Base-by-base conservation (phyloP, 1,284 basidiomycete genomes). In the Vanrija sp. region DNA sequence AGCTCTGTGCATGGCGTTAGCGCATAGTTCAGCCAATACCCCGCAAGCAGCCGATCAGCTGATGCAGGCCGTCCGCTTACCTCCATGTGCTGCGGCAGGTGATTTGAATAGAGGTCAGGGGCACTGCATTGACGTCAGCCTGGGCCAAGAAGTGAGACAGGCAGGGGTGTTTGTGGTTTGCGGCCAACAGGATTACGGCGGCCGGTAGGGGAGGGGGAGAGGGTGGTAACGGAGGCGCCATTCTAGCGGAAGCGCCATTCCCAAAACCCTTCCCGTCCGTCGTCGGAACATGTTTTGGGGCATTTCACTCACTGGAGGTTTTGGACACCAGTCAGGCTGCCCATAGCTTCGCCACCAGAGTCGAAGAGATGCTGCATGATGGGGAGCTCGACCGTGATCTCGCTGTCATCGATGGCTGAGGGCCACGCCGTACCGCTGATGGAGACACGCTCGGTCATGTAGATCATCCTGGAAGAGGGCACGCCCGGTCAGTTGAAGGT, bases 1-100 rank as follows among this genome's bases (percentile, higher is more conserved):
- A 39, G 79, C 86, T 34, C 76, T 97, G 51, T 15, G 34, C 34
- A 34, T 34, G 5, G 12, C 34, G 34, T 83, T 92, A 45, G 86
- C 21, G 21, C 23, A 7, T 28, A 86, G 61, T n/a, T 38, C 14
- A 43, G 61, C 42, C 53, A 47, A 23, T 25, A 25, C 34, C 5
- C 34, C 12, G 12, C 34, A 12, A 14, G 34, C 34, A 23, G 21
- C 21, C 21, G 21, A 23, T 34, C 34, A 15, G 25, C 15, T 12
- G 23, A 14, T 6, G 52, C 21, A 23, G 21, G 21, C 21, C 21
- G 21, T 23, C 21, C 21, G 5, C 66, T 61, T 45, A 66, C 65
- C 52, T 71, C 71, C 10, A 55, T 29, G 51, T 71, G 69, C 23
- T 59, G 51, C 1, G 64, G 57, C 0, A 69, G 70, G 43, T 71